Base-by-base conservation (phyloP, 1,139 yeast species). In the Blastobotrys raffinosifermentans region DNA sequence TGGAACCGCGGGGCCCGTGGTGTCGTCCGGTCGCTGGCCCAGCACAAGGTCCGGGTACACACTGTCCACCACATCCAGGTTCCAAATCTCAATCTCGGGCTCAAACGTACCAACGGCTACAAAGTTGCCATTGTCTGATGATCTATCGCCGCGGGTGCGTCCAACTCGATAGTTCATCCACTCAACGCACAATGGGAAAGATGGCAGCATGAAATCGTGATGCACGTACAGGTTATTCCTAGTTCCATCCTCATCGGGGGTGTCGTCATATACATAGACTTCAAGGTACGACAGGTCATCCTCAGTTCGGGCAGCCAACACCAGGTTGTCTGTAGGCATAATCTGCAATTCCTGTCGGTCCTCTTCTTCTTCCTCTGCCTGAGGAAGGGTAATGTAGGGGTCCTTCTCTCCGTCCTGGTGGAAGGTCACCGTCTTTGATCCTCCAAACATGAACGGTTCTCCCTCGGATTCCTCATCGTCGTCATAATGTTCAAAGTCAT, bases 51-150 rank as follows among this genome's bases (percentile, higher is more conserved):
- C 95, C 13, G 99, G 99, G 72, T 85, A 91, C 19, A 95, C 93
- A 55, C 86, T 85, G 56, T 93, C 97, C 30, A 89, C 72, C 47
- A 81, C 80, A 61, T 91, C 98, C 53, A 91, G 69, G 63, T 91
- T 86, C 98, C 98, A 93, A 44, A 91, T 72, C 63, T 91, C 99
- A 60, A 91, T 91, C 57, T 84, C 94, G 26, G 98, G 98, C 53
- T 91, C 98, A 60, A 91, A 89, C 1, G 98, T 85, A 57, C 98
- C 97, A 46, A 91, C 71, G 10, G 98, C 98, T 2, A 94, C 97
- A 61, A 84, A 86, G 60, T 87, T 91, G 7, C 94, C 96, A 4
- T 60, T 55, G n/a, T 55, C 65, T 22, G 58, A 64, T 25, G 60
- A 48, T 21, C 43, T 35, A 10, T 42, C 48, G 7, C 38, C 34